These are phyloP conservation scores for Debaryomyces fabryi DNA, from an alignment of 1,139 yeast genomes.

Conservation along the genomic window DNA sequence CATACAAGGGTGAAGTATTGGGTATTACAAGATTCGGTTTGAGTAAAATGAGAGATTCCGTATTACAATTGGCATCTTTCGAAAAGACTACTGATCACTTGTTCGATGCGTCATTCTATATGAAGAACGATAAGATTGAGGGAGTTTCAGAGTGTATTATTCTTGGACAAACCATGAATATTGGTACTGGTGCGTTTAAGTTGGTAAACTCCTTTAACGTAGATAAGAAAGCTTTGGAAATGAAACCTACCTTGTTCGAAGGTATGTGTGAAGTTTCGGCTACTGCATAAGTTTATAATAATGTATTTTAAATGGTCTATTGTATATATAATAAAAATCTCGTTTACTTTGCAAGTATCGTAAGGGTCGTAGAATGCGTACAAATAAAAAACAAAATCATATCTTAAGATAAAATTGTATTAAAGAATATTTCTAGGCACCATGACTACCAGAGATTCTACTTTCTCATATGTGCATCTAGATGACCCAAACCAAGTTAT, in stretches of 20 bases:
- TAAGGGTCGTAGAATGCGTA: not conserved
- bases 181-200: slow-evolving; percentile 97
- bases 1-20: slow-evolving; percentile 95
- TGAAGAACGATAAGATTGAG: slow-evolving; percentile 94
- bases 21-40: slow-evolving; percentile 98
- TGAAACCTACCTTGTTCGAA: slow-evolving; percentile 65
- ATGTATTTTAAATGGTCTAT: slow-evolving; percentile 2
- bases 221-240: slow-evolving; percentile 45
- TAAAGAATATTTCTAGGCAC: not conserved
- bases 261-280: slow-evolving; percentile 39
- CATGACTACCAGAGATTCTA: slow-evolving; percentile 25
- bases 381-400: slow-evolving; percentile 1
- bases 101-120: slow-evolving; percentile 96
- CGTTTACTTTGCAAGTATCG: not conserved
- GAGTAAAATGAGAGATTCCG: slow-evolving; percentile 98
- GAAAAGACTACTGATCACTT: slow-evolving; percentile 98
- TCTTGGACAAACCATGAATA: slow-evolving; percentile 94
- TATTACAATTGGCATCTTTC: slow-evolving; percentile 92
- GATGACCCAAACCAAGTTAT: slow-evolving; percentile 44
- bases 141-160: slow-evolving; percentile 99
- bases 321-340: slow-evolving; percentile 11
- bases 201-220: slow-evolving; percentile 63
- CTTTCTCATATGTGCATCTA: slow-evolving; percentile 40
- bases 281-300: slow-evolving; percentile 15
- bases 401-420: not conserved